phyloP scores from a whole-genome alignment of 2,329 filamentous ascomycete genomes.

The Clonostachys solani region DNA sequence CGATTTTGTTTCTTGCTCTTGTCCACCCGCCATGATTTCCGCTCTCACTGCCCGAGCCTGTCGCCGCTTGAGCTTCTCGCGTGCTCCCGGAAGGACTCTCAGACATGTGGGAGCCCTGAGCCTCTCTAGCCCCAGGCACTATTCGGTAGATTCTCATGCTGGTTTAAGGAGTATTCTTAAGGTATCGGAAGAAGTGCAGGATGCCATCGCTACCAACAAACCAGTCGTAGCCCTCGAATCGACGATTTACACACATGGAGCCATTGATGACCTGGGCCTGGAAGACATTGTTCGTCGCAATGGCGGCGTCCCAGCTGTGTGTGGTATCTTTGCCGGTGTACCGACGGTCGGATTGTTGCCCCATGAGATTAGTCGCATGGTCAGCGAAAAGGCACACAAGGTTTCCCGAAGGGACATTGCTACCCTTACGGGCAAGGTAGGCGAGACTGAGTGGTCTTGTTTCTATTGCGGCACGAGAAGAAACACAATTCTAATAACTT shows the following conservation, averaged over 20 bases:
- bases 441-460: too few relatives aligned
- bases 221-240: slow-evolving; percentile 92
- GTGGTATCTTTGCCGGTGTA: slow-evolving; percentile 80
- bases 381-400: slow-evolving; percentile 69
- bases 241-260: slow-evolving; percentile 95
- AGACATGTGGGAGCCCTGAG: too few relatives aligned
- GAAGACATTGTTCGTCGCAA: slow-evolving; percentile 76
- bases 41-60: too few relatives aligned
- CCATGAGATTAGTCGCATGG: slow-evolving; percentile 70
- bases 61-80: too few relatives aligned
- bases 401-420: slow-evolving; percentile 84
- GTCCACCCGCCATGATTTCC: too few relatives aligned
- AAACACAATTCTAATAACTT: slow-evolving; percentile 3
- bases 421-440: slow-evolving; percentile 72
- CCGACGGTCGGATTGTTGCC: slow-evolving; percentile 74
- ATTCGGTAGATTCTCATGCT: too few relatives aligned
- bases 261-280: slow-evolving; percentile 77
- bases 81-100: too few relatives aligned
- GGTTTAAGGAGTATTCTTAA: slow-evolving; percentile 47
- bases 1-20: too few relatives aligned
- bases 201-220: slow-evolving; percentile 68
- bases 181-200: slow-evolving; percentile 77
- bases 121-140: too few relatives aligned
- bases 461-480: not conserved
- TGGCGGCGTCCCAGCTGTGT: slow-evolving; percentile 84